Conservation (phyloP, 2,329 filamentous ascomycete genomes). For the Neofusicoccum cordaticola region DNA sequence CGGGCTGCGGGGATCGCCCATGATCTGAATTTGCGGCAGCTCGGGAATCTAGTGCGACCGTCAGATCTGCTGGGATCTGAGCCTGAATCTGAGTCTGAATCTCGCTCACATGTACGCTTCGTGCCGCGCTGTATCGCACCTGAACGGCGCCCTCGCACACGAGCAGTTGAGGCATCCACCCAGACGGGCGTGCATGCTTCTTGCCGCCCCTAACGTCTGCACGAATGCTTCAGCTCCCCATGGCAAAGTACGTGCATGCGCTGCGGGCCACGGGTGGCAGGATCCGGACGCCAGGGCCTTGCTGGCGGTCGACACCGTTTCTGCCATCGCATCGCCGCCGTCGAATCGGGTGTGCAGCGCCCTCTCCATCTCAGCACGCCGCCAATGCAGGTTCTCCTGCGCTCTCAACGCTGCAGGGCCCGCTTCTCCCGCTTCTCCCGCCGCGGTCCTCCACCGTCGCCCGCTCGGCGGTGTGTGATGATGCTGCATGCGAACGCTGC, state of each 20-base stretch:
- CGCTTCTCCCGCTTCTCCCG: not conserved
- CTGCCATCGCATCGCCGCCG: not conserved
- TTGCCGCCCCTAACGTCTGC: not conserved
- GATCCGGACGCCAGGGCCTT: not conserved
- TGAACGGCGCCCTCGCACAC: not conserved
- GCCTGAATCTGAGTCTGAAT: conserved; percentile 2
- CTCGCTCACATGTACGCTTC: not conserved
- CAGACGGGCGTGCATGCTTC: not conserved
- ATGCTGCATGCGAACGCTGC: not conserved
- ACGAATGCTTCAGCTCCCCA: not conserved
- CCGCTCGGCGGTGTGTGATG: conserved; percentile 3
- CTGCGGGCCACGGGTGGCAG: not conserved
- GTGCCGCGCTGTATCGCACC: not conserved
- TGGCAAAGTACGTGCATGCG: too few species aligned
- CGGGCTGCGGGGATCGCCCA: conserved; percentile 9
- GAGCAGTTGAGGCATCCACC: too few species aligned
- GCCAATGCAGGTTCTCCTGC: conserved; percentile 8
- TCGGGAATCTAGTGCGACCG: conserved; percentile 12
- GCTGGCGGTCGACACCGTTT: not conserved
- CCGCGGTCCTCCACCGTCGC: not conserved
- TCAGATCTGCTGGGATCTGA: conserved; percentile 7
- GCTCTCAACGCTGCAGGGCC: conserved; percentile 3
- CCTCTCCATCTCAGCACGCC: conserved; percentile 7
- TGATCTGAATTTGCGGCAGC: conserved; percentile 5
- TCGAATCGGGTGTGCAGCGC: conserved; percentile 10